Conservation (phyloP, 1,284 basidiomycete species). For the Taiwanofungus camphoratus region DNA sequence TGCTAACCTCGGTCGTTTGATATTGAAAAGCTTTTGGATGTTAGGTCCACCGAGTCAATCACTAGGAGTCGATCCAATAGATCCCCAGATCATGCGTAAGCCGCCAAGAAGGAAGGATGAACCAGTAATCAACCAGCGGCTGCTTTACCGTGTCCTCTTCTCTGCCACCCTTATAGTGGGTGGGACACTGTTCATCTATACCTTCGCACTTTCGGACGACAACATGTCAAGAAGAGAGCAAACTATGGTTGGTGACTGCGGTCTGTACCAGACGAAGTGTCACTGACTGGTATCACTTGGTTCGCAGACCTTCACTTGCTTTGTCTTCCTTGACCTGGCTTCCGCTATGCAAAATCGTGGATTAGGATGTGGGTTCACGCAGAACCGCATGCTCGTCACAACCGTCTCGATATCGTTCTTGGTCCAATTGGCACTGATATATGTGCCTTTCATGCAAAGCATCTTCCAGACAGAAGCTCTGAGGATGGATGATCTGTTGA, state of each 20-base stretch:
- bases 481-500: slow-evolving; percentile 59
- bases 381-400: slow-evolving; percentile 86
- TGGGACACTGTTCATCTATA: slow-evolving; percentile 87
- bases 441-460: slow-evolving; percentile 85
- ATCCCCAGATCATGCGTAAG: slow-evolving; percentile 83
- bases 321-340: slow-evolving; percentile 95
- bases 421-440: slow-evolving; percentile 82
- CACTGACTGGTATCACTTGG: neutral
- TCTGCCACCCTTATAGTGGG: slow-evolving; percentile 87
- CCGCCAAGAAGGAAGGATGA: slow-evolving; percentile 89
- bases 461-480: slow-evolving; percentile 93
- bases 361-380: slow-evolving; percentile 69
- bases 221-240: slow-evolving; percentile 82
- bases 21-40: slow-evolving; percentile 1
- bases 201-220: slow-evolving; percentile 77
- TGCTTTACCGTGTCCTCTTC: slow-evolving; percentile 82
- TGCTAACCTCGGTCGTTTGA: neutral
- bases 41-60: slow-evolving; percentile 92
- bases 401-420: slow-evolving; percentile 84
- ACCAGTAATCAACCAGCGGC: slow-evolving; percentile 72
- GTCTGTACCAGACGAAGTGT: neutral
- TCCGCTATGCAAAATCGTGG: slow-evolving; percentile 94
- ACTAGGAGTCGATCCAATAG: slow-evolving; percentile 94
- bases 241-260: slow-evolving; percentile 70
- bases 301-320: slow-evolving; percentile 89